A percentile compares a stretch with the other conserved stretches of the same genome.
Evolutionary conservation across 805 yeast genomes (phyloP).

Genomic region (Metschnikowia henanensis): DNA sequence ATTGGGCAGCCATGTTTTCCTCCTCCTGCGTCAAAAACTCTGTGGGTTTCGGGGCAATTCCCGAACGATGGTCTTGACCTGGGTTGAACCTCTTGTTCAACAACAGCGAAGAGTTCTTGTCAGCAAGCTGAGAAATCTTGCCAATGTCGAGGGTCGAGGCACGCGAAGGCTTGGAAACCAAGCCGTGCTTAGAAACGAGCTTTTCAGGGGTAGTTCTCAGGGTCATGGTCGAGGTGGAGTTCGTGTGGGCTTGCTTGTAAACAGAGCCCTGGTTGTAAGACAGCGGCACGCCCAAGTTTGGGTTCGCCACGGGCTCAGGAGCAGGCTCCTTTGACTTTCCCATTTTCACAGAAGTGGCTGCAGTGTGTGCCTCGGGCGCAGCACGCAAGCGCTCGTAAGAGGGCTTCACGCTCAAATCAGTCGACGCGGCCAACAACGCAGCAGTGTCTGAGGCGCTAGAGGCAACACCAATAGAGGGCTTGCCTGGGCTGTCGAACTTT

Average conservation of each 20-base stretch:
- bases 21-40: slow-evolving; percentile 42
- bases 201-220: slow-evolving; percentile 45
- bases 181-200: slow-evolving; percentile 34
- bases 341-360: slow-evolving; percentile 50
- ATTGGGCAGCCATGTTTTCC: slow-evolving; percentile 51
- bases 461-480: slow-evolving; percentile 58
- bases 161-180: slow-evolving; percentile 26
- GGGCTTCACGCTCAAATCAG: slow-evolving; percentile 62
- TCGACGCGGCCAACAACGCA: slow-evolving; percentile 69
- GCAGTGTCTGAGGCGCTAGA: slow-evolving; percentile 74
- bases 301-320: slow-evolving; percentile 44
- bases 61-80: slow-evolving; percentile 40
- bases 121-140: slow-evolving; percentile 37
- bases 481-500: slow-evolving; percentile 50
- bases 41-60: slow-evolving; percentile 25
- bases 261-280: slow-evolving; percentile 30
- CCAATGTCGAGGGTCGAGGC: slow-evolving; percentile 30
- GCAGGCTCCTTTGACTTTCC: slow-evolving; percentile 42
- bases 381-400: slow-evolving; percentile 55
- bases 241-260: slow-evolving; percentile 33
- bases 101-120: slow-evolving; percentile 38
- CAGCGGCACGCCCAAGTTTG: slow-evolving; percentile 34
- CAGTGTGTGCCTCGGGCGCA: slow-evolving; percentile 62
- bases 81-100: slow-evolving; percentile 45
- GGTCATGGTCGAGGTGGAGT: slow-evolving; percentile 46